Evolutionary conservation across 805 yeast species (phyloP).

Genomic region (Candida insectalens): DNA sequence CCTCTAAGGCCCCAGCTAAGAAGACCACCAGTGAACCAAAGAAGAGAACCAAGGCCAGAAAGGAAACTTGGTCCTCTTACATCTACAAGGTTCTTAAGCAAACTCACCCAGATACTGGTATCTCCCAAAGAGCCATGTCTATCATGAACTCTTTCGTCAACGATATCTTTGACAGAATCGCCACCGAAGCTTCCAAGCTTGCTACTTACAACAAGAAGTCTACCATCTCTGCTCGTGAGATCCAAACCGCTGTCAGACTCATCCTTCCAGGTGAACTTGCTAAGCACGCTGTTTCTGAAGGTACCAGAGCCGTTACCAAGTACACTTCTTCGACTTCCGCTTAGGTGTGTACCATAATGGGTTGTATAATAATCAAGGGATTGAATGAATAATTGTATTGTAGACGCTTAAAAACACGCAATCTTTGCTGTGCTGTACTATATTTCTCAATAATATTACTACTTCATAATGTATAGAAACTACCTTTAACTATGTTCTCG

Average conservation of each 20-base stretch:
- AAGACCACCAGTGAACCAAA: conserved; percentile 78
- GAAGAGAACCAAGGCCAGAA: conserved; percentile 92
- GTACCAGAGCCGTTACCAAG: conserved; percentile 97
- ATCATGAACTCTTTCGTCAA: conserved; percentile 97
- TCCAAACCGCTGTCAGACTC: conserved; percentile 96
- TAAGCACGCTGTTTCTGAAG: conserved; percentile 97
- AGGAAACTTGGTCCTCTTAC: conserved; percentile 96
- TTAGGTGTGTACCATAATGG: conserved; percentile 45
- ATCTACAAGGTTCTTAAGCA: conserved; percentile 97
- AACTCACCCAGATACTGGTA: conserved; percentile 99
- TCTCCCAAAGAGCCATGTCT: conserved; percentile 97
- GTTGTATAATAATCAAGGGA: conserved; percentile 23
- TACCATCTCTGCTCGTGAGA: conserved; percentile 96
- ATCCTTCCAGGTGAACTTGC: conserved; percentile 98
- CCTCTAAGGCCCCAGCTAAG: conserved; percentile 96
- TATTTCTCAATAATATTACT: neutral
- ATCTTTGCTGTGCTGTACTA: too few relatives aligned
- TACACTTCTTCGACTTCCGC: conserved; percentile 61
- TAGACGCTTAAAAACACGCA: too few relatives aligned
- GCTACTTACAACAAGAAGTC: conserved; percentile 99
- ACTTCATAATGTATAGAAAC: neutral
- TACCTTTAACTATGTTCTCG: neutral
- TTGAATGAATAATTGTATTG: neutral
- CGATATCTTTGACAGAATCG: conserved; percentile 97
- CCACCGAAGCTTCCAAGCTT: conserved; percentile 94